Evolutionary conservation across 768 basidiomycete species (phyloP).

Genomic region (Cyclocybe cylindracea): DNA sequence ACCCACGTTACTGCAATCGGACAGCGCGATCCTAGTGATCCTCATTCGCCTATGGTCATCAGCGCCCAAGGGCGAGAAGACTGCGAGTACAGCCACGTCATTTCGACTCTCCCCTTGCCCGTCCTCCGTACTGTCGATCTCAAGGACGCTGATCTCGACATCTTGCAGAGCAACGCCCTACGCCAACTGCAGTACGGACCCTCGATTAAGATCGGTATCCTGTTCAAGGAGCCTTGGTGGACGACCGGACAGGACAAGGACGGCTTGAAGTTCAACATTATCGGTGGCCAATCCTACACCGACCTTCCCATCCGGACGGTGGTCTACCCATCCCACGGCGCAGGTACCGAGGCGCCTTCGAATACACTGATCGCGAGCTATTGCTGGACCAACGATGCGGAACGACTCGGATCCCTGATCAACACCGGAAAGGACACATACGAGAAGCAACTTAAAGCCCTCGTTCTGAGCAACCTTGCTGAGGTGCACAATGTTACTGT

Average conservation of each 20-base stretch:
- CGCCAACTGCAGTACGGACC: constrained; percentile 32
- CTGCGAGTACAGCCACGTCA: constrained; percentile 22
- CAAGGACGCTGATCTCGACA: constrained; percentile 16
- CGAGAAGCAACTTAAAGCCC: constrained; percentile 23
- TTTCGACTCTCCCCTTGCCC: constrained; percentile 33
- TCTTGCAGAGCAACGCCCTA: constrained; percentile 32
- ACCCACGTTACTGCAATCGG: not conserved
- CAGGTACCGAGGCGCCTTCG: constrained; percentile 17
- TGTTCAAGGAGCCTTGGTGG: constrained; percentile 38
- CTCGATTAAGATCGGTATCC: constrained; percentile 35
- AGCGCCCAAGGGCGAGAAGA: not conserved
- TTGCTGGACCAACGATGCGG: constrained; percentile 39
- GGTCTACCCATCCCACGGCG: constrained; percentile 46
- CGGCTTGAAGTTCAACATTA: constrained; percentile 24
- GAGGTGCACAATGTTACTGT: constrained; percentile 24
- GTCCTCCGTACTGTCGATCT: constrained; percentile 29
- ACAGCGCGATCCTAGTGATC: not conserved
- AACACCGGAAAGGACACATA: constrained; percentile 7
- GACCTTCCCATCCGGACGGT: constrained; percentile 41
- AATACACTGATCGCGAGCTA: constrained; percentile 41
- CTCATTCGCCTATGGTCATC: constrained; percentile 1
- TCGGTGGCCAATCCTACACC: constrained; percentile 43
- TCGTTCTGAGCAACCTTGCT: constrained; percentile 31
- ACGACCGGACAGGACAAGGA: constrained; percentile 20
- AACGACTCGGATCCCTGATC: constrained; percentile 36